Evolutionary conservation across 2,329 filamentous ascomycete genomes (phyloP), one percentile per base, ranked within the genome.

Genomic region (Colletotrichum sp.): DNA sequence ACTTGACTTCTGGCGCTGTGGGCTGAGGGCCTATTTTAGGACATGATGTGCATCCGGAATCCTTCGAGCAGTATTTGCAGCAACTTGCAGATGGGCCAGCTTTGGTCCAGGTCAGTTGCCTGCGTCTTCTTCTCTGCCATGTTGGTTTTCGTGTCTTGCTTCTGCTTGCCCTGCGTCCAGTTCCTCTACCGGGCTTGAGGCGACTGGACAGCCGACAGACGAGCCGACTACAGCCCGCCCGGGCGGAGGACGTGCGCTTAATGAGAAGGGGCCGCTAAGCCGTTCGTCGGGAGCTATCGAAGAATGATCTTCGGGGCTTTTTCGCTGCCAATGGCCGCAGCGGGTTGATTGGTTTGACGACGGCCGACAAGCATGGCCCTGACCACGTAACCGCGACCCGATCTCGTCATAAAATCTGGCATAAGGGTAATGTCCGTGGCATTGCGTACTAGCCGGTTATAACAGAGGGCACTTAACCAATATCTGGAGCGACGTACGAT

Each of bases 11-110:
- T 73, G 64, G 30, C 43, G 62, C 48, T 66, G 56, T 73, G 73
- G 72, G 64, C 38, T 60, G 55, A 69, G 64, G 36, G 36, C 38
- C 75, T 76, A 76, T 76, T 77, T 77, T 74, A 30, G 75, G 75
- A 76, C 68, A 77, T 73, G 75, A 75, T 76, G 73, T 72, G 75
- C 75, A 66, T 62, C 68, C 56, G 28, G 60, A 75, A 69, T 38
- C 67, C 56, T 56, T 62, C 72, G 52, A 68, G 26, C 66, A 66
- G 55, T 52, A 18, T 60, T 48, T 56, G 66, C 71, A 75, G 60
- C 38, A 73, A 28, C 52, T 21, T 70, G 32, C 71, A 66, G 65
- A 66, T 67, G 56, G 34, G 5, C 73, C 71, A 30, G 38, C 61
- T 66, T 43, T 73, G 61, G 70, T 56, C 74, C 71, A 66, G 66